Evolutionary conservation across 73 alveolate genomes (phyloP), one percentile per base, ranked within the genome.

Genomic region (Breviolum minutum): DNA sequence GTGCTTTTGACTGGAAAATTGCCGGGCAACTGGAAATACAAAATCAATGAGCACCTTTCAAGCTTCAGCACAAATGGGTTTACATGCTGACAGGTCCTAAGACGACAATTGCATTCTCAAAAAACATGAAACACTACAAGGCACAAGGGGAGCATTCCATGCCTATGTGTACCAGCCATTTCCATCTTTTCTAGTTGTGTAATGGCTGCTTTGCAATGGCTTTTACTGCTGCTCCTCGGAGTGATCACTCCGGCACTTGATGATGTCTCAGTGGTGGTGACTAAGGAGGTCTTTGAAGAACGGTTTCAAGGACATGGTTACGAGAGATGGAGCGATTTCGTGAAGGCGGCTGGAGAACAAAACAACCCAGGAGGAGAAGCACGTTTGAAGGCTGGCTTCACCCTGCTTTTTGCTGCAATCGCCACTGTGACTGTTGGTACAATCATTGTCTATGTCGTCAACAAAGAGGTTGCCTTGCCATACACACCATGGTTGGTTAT

Each of bases 281-380:
- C 88, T 87, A 22, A 71, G 63, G 68, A 90, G 29, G 96, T 90
- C 96, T 90, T 90, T 70, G 96, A 90, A 6, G 24, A 90, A 24
- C 87, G 87, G 10, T 90, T 90, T 63, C 87, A 60, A 90, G 96
- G 96, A 70, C 96, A 90, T 22, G 29, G 76, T 63, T 90, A 68
- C 30, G 96, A 71, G 88, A 26, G 19, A 22, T 90, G 96, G 96
- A 26, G 85, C 29, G 88, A 90, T 30, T 90, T 90, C n/a, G 96
- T 90, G 32, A 29, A 69, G 40, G 96, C 96, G 0, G 96, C 96
- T 5, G 96, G 96, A 60, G 88, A 90, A 30, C 96, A 90, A 60
- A 73, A 90, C 87, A 90, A 90, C 96, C 96, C 96, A 20, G 96
- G 96, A 16, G 96, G 96, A 22, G 96, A 90, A 30, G 96, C 96